These are phyloP conservation scores for Zangia roseola DNA, from an alignment of 768 basidiomycete species.

Conservation along the genomic window DNA sequence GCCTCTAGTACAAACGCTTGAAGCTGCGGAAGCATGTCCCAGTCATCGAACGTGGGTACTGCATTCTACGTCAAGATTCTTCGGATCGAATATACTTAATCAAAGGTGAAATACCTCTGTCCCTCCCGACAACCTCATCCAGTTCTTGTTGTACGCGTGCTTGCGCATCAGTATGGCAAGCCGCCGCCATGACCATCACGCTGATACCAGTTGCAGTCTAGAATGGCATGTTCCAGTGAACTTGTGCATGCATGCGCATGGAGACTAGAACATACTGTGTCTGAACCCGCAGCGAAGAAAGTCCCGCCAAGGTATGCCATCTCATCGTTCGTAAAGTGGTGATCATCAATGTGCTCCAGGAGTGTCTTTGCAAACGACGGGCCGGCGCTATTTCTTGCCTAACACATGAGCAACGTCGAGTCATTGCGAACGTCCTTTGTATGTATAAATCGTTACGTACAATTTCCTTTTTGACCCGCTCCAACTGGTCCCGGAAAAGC, in stretches of 20 bases:
- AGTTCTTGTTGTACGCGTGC: conserved; percentile 48
- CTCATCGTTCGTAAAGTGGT: conserved; percentile 50
- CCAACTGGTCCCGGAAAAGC: conserved; percentile 48
- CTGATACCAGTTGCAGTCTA: conserved; percentile 51
- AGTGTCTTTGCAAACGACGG: conserved; percentile 50
- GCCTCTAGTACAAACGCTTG: too few relatives aligned
- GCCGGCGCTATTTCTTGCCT: conserved; percentile 8
- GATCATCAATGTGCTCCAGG: conserved; percentile 46
- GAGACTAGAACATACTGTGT: conserved; percentile 38
- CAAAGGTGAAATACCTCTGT: conserved; percentile 6
- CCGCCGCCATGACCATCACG: conserved; percentile 49
- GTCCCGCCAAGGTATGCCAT: conserved; percentile 56
- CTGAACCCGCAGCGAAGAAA: conserved; percentile 60
- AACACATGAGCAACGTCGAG: neutral
- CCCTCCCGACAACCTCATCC: conserved; percentile 45
- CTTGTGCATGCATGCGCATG: too few relatives aligned
- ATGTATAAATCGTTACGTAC: neutral
- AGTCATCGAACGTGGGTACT: conserved; percentile 37
- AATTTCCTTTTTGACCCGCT: conserved; percentile 4
- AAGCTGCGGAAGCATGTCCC: too few relatives aligned
- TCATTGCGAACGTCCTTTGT: too few relatives aligned
- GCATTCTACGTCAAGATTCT: neutral
- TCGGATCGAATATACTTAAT: too few relatives aligned
- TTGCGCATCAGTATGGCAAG: conserved; percentile 49
- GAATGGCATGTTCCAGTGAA: neutral